Conservation (phyloP, 2,329 filamentous ascomycete species). For the Penicillium sp. region DNA sequence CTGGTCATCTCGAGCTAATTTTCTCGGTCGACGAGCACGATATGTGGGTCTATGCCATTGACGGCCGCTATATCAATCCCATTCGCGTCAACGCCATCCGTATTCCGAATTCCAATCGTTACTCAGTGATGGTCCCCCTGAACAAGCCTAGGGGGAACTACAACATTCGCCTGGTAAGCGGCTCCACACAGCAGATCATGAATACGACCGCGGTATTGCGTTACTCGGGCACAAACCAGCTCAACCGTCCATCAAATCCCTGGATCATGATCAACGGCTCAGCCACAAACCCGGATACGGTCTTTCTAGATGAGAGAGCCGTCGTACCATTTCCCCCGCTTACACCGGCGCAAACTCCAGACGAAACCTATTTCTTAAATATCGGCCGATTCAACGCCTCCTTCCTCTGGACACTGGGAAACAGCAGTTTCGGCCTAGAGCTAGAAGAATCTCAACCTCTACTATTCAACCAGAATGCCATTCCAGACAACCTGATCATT, state of each 20-base stretch:
- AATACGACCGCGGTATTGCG: conserved; percentile 49
- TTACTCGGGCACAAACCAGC: conserved; percentile 28
- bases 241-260: conserved; percentile 28
- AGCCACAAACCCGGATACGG: conserved; percentile 39
- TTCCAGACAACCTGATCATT: conserved; percentile 41
- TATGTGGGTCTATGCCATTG: conserved; percentile 43
- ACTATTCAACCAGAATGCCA: conserved; percentile 25
- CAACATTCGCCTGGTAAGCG: conserved; percentile 50
- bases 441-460: conserved; percentile 22
- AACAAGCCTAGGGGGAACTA: conserved; percentile 46
- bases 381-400: conserved; percentile 19
- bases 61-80: conserved; percentile 43
- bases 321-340: conserved; percentile 48
- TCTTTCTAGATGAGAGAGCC: conserved; percentile 42
- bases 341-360: conserved; percentile 39
- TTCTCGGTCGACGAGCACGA: conserved; percentile 44
- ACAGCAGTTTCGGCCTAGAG: conserved; percentile 21
- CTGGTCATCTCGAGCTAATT: conserved; percentile 28
- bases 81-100: conserved; percentile 34
- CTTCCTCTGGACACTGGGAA: conserved; percentile 25
- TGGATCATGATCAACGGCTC: conserved; percentile 49
- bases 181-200: conserved; percentile 50
- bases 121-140: conserved; percentile 42
- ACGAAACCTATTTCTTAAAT: conserved; percentile 35
- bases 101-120: conserved; percentile 36